phyloP scores from a whole-genome alignment of 345 rosid species.

The Turritis glabra region DNA sequence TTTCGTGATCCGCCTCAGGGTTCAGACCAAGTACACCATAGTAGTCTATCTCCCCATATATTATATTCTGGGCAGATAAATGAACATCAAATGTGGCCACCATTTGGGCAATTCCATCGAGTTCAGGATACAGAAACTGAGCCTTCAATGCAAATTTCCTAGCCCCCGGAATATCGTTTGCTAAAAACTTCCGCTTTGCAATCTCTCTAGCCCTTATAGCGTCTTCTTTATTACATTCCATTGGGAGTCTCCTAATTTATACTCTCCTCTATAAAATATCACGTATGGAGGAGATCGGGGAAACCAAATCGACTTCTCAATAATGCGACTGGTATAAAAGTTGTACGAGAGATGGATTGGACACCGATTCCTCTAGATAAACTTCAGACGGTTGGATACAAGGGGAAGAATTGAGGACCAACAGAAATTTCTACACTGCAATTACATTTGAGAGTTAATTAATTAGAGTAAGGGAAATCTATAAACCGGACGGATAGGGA shows the following conservation, averaged over 20 bases:
- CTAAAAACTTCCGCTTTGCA: constrained; percentile 54
- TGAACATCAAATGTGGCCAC: constrained; percentile 54
- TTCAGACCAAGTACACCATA: constrained; percentile 57
- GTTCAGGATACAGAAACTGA: constrained; percentile 55
- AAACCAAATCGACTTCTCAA: neutral
- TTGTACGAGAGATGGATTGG: neutral
- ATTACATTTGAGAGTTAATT: neutral
- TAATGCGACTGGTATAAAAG: neutral
- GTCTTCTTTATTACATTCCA: constrained; percentile 64
- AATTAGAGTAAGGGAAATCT: neutral
- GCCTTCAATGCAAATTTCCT: constrained; percentile 67
- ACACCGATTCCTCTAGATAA: neutral
- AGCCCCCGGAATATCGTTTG: constrained; percentile 51
- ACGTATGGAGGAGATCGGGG: neutral
- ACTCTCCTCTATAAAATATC: neutral
- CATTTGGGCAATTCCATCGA: constrained; percentile 61
- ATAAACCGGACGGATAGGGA: neutral
- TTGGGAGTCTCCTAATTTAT: constrained; percentile 5
- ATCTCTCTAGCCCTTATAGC: constrained; percentile 57
- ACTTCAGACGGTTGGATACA: neutral
- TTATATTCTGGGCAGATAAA: constrained; percentile 47
- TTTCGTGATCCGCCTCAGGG: constrained; percentile 58
- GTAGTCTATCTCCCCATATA: constrained; percentile 54
- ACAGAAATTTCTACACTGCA: neutral
- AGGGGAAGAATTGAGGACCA: neutral